phyloP scores from a whole-genome alignment of 305 asterid species.

The Withania somnifera region DNA sequence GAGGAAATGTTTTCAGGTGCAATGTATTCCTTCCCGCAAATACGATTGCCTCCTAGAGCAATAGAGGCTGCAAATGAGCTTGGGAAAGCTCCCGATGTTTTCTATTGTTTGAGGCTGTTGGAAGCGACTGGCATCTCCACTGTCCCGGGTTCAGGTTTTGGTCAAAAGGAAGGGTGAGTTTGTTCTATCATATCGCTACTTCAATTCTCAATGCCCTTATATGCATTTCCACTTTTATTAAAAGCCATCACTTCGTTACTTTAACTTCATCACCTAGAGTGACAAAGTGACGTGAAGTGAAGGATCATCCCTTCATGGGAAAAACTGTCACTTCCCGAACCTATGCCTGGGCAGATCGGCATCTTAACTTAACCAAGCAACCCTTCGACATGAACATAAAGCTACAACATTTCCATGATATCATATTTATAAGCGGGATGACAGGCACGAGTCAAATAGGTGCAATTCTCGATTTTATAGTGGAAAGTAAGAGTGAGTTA shows the following conservation, averaged over 20 bases:
- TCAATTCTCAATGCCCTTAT: neutral
- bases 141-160: constrained; percentile 98
- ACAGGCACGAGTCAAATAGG: no score
- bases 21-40: constrained; percentile 99
- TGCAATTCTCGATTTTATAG: no score
- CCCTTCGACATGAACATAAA: no score
- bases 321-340: no score
- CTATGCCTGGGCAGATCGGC: no score
- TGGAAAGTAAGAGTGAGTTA: no score
- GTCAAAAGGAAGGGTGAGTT: constrained; percentile 95
- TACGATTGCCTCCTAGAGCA: constrained; percentile 87
- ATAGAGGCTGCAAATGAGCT: constrained; percentile 75
- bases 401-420: no score
- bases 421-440: no score
- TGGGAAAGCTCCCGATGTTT: constrained; percentile 88
- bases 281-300: neutral
- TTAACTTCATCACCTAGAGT: neutral
- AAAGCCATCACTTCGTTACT: neutral
- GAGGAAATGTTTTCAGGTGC: constrained; percentile 50
- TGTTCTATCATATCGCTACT: neutral
- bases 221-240: neutral
- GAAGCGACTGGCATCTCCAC: constrained; percentile 99
- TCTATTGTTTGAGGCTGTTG: constrained; percentile 86
- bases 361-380: no score
- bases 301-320: neutral